A percentile compares a stretch with the other conserved stretches of the same genome.
Evolutionary conservation across 352 stramenopile species (phyloP).

Genomic region (Nothophytophthora sp.): DNA sequence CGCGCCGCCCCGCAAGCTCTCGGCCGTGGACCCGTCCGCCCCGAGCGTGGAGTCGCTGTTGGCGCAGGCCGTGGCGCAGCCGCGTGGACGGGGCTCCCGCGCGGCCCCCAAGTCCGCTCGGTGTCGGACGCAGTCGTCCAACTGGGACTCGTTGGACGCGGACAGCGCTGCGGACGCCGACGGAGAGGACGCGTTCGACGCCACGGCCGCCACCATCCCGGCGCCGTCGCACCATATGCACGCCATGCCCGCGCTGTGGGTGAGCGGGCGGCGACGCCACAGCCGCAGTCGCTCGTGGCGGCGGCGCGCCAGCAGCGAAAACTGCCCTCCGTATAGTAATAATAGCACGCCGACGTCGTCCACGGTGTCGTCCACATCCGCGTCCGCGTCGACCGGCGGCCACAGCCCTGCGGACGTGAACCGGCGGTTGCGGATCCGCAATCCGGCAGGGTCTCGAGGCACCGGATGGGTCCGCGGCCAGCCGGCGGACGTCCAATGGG

Average conservation of each 20-base stretch:
- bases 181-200: constrained; percentile 44
- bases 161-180: constrained; percentile 41
- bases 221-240: constrained; percentile 40
- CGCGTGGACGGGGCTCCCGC: constrained; percentile 18
- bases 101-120: constrained; percentile 28
- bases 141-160: constrained; percentile 51
- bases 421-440: constrained; percentile 56
- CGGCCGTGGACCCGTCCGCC: constrained; percentile 20
- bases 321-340: constrained; percentile 19
- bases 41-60: constrained; percentile 34
- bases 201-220: constrained; percentile 36
- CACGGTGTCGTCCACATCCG: constrained; percentile 16
- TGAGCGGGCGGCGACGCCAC: constrained; percentile 43
- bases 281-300: constrained; percentile 35
- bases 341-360: constrained; percentile 24
- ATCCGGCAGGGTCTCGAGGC: constrained; percentile 47
- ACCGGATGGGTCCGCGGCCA: constrained; percentile 77
- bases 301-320: constrained; percentile 38
- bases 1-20: constrained; percentile 30
- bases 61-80: constrained; percentile 1
- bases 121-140: constrained; percentile 63
- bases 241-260: constrained; percentile 39
- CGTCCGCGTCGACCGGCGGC: too few species aligned
- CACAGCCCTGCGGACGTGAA: too few species aligned
- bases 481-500: constrained; percentile 78